Base-by-base conservation (phyloP, 139 green algal species). In the Chlamydomonas sphaeroides region DNA sequence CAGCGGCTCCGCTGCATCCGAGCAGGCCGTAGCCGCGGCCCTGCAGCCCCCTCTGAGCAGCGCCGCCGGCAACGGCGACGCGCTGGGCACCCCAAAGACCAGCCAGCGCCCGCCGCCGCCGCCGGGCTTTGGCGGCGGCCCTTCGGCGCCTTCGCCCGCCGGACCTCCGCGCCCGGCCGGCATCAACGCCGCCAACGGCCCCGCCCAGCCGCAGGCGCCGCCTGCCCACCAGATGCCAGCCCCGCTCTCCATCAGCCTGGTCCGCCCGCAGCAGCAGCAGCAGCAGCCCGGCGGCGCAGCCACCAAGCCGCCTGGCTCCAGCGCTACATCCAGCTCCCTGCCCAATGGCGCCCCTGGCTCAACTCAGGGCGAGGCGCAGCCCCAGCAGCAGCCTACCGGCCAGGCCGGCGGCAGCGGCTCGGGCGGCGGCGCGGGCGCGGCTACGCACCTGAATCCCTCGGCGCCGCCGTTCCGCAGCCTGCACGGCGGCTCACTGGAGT, bases 401-500 rank as follows among this genome's bases (percentile, higher is more conserved):
- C 7, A n/a, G n/a, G 59, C 23, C n/a, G 38, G 23, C 3, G 41
- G 5, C 30, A 61, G 59, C 73, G 28, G 59, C 28, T 25, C 20
- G 10, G 66, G 39, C 10, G 67, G 28, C 18, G 41, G 41, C 41
- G 41, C 41, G 10, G 65, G 38, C 1, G 14, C 73, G 0, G 65
- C 75, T 1, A 82, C 75, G 41, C 61, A 73, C 57, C 75, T 82
- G 5, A 82, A 82, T 33, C 75, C 75, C n/a, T 41, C 75, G 3
- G 75, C 75, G 23, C 62, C 75, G 39, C 75, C 75, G 42, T 82
- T 82, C 75, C 75, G 75, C 62, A 72, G 75, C 75, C 75, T 82
- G 42, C 61, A 72, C 32, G 75, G 75, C 21, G 75, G 75, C 32
- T 65, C 42, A 6, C 62, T 82, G 75, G 75, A 82, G 75, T 23